A percentile compares a stretch with the other conserved stretches of the same genome.
Evolutionary conservation across 2,329 filamentous ascomycete genomes (phyloP).

Genomic region (Didymella lethalis): DNA sequence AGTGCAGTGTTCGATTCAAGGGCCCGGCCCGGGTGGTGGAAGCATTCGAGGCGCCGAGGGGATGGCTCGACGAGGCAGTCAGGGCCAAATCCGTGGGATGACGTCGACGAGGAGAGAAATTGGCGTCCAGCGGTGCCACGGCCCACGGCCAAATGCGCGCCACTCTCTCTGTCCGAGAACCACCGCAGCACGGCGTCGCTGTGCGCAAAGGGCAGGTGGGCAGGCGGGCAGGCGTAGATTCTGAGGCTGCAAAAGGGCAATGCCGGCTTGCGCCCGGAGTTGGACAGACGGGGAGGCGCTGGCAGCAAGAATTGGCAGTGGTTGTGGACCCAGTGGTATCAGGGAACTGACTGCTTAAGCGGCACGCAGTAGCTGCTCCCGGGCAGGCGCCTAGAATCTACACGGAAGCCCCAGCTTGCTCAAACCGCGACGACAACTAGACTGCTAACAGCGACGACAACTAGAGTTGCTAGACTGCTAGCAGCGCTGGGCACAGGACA

Average conservation of each 20-base stretch:
- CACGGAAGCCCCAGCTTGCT: not conserved
- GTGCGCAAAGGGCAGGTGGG: not conserved
- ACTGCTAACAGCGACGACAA: not conserved
- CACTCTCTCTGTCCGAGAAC: slow-evolving; percentile 4
- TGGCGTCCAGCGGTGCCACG: not conserved
- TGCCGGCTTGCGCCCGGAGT: slow-evolving; percentile 17
- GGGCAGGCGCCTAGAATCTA: slow-evolving; percentile 7
- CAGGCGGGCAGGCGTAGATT: not conserved
- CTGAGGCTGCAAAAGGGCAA: slow-evolving; percentile 15
- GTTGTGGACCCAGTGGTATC: slow-evolving; percentile 17
- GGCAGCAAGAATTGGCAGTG: slow-evolving; percentile 17
- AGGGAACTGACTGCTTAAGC: slow-evolving; percentile 15
- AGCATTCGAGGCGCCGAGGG: slow-evolving; percentile 12
- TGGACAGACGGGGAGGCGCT: slow-evolving; percentile 15
- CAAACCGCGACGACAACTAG: not conserved
- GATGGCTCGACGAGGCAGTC: slow-evolving; percentile 3
- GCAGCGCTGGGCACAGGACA: not conserved
- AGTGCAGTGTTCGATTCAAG: slow-evolving; percentile 9
- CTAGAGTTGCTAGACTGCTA: not conserved
- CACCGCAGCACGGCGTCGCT: slow-evolving; percentile 9
- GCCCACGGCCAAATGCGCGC: slow-evolving; percentile 8
- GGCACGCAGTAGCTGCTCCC: slow-evolving; percentile 8
- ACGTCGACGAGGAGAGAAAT: slow-evolving; percentile 17
- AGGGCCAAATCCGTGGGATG: slow-evolving; percentile 9
- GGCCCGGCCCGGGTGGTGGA: slow-evolving; percentile 14